Evolutionary conservation across 257 asterid species (phyloP).

Genomic region (Haberlea rhodopensis): DNA sequence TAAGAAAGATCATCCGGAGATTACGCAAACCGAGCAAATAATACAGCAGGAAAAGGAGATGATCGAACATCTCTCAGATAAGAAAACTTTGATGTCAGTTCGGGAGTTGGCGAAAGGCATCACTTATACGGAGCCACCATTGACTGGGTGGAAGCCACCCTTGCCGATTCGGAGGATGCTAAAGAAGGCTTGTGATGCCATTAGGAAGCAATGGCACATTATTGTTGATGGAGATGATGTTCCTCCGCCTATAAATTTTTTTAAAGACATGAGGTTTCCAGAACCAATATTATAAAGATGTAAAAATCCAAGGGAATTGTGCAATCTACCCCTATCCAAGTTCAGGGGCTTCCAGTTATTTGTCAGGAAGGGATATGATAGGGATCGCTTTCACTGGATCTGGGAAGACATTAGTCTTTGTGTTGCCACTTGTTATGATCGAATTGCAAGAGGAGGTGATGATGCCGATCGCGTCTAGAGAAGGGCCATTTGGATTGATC

Average conservation of each 20-base stretch:
- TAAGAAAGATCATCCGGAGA: slow-evolving; percentile 79
- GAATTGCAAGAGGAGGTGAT: slow-evolving; percentile 79
- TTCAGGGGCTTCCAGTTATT: slow-evolving; percentile 84
- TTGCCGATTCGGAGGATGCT: slow-evolving; percentile 66
- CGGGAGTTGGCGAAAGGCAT: slow-evolving; percentile 86
- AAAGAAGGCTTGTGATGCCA: slow-evolving; percentile 59
- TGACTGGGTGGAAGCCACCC: slow-evolving; percentile 88
- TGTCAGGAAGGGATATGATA: slow-evolving; percentile 86
- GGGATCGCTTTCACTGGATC: slow-evolving; percentile 94
- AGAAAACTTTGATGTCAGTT: slow-evolving; percentile 82
- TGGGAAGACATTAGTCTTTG: slow-evolving; percentile 86
- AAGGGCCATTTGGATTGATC: slow-evolving; percentile 83
- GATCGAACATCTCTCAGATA: slow-evolving; percentile 76
- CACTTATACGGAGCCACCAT: slow-evolving; percentile 63
- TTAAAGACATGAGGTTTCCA: slow-evolving; percentile 86
- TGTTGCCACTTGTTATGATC: slow-evolving; percentile 75
- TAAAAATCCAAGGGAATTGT: slow-evolving; percentile 73
- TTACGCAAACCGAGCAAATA: slow-evolving; percentile 68
- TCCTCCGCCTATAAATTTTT: slow-evolving; percentile 77
- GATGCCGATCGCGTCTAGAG: slow-evolving; percentile 84
- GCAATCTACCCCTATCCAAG: slow-evolving; percentile 91
- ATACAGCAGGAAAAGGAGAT: slow-evolving; percentile 78
- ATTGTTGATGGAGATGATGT: slow-evolving; percentile 79
- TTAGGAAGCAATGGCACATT: slow-evolving; percentile 86
- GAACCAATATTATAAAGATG: slow-evolving; percentile 68